Evolutionary conservation across 148 eudicot genomes (phyloP).

Genomic region (Camellia granthamiana): DNA sequence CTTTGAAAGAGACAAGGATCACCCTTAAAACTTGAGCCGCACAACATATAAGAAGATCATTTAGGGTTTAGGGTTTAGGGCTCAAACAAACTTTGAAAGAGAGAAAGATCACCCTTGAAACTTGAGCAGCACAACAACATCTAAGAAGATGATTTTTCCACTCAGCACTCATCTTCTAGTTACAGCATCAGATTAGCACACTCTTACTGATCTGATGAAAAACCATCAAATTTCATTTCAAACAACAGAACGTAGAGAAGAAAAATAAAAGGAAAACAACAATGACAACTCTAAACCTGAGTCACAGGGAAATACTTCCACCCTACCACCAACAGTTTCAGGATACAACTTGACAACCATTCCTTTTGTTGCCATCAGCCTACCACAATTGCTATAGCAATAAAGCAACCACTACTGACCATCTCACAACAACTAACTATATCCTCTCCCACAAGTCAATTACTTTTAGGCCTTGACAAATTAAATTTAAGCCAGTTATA

Average conservation of each 20-base stretch:
- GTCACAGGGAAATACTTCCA: not conserved
- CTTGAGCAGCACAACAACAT: not conserved
- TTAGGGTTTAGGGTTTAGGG: no score
- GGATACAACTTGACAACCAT: not conserved
- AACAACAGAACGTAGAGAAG: not conserved
- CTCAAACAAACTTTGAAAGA: not conserved
- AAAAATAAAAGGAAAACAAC: not conserved
- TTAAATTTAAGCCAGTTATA: not conserved
- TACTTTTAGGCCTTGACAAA: not conserved
- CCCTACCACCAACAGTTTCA: not conserved
- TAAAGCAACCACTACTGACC: not conserved
- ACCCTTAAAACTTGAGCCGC: not conserved
- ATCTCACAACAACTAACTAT: not conserved
- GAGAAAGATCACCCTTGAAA: not conserved
- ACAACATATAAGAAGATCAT: not conserved
- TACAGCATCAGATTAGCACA: no score
- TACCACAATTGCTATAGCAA: not conserved
- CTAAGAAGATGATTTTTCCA: not conserved
- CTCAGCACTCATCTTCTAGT: not conserved
- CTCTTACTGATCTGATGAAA: not conserved
- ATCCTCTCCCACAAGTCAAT: not conserved
- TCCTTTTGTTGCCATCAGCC: not conserved
- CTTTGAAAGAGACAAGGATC: not conserved
- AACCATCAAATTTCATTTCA: not conserved
- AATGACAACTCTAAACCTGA: not conserved